Percentiles rank a stretch among this genome's conserved stretches.
These are phyloP conservation scores for Suillus plorans DNA, from an alignment of 768 basidiomycete genomes.

Conservation along the genomic window DNA sequence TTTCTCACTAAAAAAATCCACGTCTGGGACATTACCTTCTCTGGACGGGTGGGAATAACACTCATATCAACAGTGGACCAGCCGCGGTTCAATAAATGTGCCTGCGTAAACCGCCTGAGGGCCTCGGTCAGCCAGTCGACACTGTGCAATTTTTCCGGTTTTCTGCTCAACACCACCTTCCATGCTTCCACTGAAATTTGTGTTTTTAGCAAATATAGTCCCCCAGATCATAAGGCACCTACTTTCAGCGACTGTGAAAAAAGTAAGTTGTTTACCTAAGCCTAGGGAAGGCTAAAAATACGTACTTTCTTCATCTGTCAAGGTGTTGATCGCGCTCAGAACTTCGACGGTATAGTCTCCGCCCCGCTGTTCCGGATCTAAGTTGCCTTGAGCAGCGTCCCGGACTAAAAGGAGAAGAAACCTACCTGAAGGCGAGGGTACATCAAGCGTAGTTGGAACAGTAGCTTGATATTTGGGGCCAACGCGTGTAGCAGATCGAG, in stretches of 20 bases:
- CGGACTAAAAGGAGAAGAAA: background rate
- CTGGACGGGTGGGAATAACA: slow-evolving; percentile 44
- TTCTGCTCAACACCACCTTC: slow-evolving; percentile 55
- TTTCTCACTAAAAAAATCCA: slow-evolving; percentile 13
- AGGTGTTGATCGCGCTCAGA: slow-evolving; percentile 59
- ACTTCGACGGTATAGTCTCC: slow-evolving; percentile 75
- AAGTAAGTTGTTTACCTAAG: slow-evolving; percentile 22
- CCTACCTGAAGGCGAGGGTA: slow-evolving; percentile 40
- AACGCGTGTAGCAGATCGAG: slow-evolving; percentile 87
- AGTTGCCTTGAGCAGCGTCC: slow-evolving; percentile 1
- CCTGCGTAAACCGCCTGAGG: slow-evolving; percentile 68
- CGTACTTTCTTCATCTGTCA: slow-evolving; percentile 70
- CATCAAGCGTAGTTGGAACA: slow-evolving; percentile 41
- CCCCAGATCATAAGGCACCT: slow-evolving; percentile 22
- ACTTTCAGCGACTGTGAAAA: slow-evolving; percentile 56
- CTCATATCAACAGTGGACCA: slow-evolving; percentile 67
- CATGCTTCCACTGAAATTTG: slow-evolving; percentile 60
- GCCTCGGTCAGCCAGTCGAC: slow-evolving; percentile 87
- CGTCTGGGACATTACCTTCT: slow-evolving; percentile 54
- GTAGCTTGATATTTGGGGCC: slow-evolving; percentile 83
- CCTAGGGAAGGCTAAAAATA: slow-evolving; percentile 15
- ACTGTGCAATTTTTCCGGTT: slow-evolving; percentile 49
- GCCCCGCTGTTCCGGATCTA: slow-evolving; percentile 55
- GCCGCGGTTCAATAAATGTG: slow-evolving; percentile 55
- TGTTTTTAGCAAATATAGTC: background rate